Percentiles rank a stretch among this genome's conserved stretches.
Evolutionary conservation across 305 asterid genomes (phyloP).

Genomic region (Rubia balearica): DNA sequence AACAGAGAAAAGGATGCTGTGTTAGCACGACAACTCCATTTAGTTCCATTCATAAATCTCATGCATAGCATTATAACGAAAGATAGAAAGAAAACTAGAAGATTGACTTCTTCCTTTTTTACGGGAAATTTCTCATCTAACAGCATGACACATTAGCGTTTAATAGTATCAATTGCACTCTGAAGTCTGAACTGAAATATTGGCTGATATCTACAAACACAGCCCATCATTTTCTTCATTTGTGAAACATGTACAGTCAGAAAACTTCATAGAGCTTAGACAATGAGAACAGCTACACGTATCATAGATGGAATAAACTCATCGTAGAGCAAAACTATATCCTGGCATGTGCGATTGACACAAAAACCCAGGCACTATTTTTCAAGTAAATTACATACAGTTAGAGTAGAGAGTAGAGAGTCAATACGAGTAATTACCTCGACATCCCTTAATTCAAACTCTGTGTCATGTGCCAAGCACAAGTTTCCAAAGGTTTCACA

Average conservation of each 20-base stretch:
- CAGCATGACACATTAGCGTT: background rate
- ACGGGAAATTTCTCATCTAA: background rate
- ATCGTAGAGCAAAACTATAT: background rate
- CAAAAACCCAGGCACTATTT: background rate
- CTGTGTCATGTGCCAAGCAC: constrained; percentile 80
- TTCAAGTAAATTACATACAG: background rate
- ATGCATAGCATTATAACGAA: background rate
- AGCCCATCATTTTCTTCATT: background rate
- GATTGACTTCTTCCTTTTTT: background rate
- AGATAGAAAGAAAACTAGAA: background rate
- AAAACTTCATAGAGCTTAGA: background rate
- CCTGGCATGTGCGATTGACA: background rate
- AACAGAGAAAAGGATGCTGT: background rate
- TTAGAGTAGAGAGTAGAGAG: background rate
- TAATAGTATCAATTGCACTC: background rate
- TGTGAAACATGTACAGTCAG: background rate
- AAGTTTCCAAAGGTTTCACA: constrained; percentile 91
- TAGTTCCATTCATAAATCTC: background rate
- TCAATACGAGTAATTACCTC: constrained; percentile 43
- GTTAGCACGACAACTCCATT: background rate
- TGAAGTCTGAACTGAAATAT: background rate
- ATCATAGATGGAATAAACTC: background rate
- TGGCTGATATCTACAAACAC: background rate
- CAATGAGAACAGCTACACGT: background rate
- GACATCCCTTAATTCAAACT: constrained; percentile 70